Base-by-base conservation (phyloP, 164 flowering plant species). In the Dillenia suffruticosa region DNA sequence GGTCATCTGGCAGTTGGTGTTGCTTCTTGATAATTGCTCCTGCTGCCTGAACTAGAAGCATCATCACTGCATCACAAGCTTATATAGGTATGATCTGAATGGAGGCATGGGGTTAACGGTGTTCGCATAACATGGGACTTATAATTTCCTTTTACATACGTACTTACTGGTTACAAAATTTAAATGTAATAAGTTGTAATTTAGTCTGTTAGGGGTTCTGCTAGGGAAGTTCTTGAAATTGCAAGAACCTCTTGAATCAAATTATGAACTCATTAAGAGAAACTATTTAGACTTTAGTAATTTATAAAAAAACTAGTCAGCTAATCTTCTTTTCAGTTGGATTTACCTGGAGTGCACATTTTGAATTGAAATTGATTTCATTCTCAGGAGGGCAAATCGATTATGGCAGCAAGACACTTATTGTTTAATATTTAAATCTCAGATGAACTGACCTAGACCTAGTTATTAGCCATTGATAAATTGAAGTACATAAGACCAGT, bases 1-100 rank as follows among this genome's bases (percentile, higher is more conserved):
- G 65, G 69, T 9, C 58, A 16, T 62, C 46, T 62, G 3, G 56
- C 78, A 12, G 74, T 74, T 24, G 64, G 64, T 22, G 71, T 78
- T 15, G 66, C 76, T 17, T 72, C 74, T 22, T 77, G 70, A 77
- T 46, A 15, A 46, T 12, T 8, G 11, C 26, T 52, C 12, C 40
- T 32, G 5, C 40, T 32, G 40, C 40, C 40, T 32, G 40, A 6
- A 52, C 55, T 26, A 5, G 17, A 15, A 7, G 45, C 48, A 15
- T 16, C 49, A 44, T 57, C 40, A 32, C 40, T 7, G 0, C 40
- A 0, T 32, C 6, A 32, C 40, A 32, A 32, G 40, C 40, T 32
- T 32, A 32, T 32, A 32, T 32, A 32, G 4, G 40, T 32, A 32
- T 32, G 6, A 32, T 6, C 40, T 0, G 0, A 32, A 0, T 5